These are phyloP conservation scores for Wallacemonas sp. DNA, from an alignment of 208 protist genomes.

Conservation along the genomic window DNA sequence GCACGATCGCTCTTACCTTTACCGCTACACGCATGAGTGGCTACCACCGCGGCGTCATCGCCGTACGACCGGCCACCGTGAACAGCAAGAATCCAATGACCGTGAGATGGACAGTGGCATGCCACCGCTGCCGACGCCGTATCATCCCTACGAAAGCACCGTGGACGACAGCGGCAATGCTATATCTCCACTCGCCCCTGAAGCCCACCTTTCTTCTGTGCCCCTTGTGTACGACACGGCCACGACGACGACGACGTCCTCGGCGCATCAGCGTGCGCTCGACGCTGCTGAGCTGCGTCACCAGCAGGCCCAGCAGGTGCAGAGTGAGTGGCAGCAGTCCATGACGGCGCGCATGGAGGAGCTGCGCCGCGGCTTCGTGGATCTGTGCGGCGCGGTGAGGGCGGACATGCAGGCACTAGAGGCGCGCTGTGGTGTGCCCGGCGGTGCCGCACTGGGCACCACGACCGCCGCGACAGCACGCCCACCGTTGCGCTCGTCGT, in stretches of 20 bases:
- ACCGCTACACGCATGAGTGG: neutral
- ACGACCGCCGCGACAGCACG: neutral
- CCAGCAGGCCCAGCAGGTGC: slow-evolving; percentile 15
- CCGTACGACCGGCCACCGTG: no score
- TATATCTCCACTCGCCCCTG: no score
- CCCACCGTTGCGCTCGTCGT: no score
- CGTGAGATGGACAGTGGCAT: no score
- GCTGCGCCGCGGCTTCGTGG: slow-evolving; percentile 55
- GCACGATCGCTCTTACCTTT: neutral
- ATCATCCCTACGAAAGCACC: no score
- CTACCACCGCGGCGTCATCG: neutral
- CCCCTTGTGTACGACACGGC: no score
- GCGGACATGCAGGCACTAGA: slow-evolving; percentile 55
- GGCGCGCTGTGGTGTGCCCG: slow-evolving; percentile 19
- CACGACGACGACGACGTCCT: no score
- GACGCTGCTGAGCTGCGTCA: neutral
- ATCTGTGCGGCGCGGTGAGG: slow-evolving; percentile 63
- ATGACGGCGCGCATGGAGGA: slow-evolving; percentile 17
- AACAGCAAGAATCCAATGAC: no score
- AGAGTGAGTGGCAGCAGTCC: neutral
- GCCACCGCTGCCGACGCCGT: neutral
- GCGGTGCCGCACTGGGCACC: neutral
- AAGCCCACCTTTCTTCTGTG: no score
- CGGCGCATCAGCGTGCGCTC: neutral
- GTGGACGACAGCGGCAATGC: no score